Evolutionary conservation across 2,329 filamentous ascomycete species (phyloP), one percentile per base, ranked within the genome.

Genomic region (Ceratocystis diversiconidia): DNA sequence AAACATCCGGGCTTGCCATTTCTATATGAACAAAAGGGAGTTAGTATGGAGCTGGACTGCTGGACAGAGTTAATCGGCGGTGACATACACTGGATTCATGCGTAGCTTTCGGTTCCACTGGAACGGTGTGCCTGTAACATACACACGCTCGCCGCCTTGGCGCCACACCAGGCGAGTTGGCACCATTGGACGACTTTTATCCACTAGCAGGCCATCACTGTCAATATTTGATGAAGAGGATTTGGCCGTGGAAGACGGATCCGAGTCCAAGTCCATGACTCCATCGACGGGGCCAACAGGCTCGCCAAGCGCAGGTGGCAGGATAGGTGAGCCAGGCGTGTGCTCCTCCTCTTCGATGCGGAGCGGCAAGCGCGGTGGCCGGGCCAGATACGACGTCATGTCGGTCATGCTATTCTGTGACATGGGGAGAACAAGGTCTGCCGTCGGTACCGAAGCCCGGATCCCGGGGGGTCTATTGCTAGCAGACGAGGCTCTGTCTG

Each of bases 101-200:
- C 88, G 85, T 74, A 92, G 95, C 77, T 97, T 97, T 74, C 88
- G 87, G 76, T 95, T 91, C 94, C 94, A 99, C 74, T 92, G 89
- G 71, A 95, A 95, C 73, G 97, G 96, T 22, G 94, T 97, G 69
- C 92, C 92, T 0, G 94, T 99, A 59, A 99, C 91, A 74, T 96
- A 99, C 69, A 97, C 85, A 75, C 92, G 95, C 66, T 95, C 89
- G 67, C 89, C 92, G 63, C 85, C 85, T 7, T 84, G 82, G 69
- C 82, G 83, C 94, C 94, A 99, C 75, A 95, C 89, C 67, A 99
- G 85, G 66, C 83, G 79, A 1, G 90, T 95, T 1, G 90, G 89
- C 52, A 97, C 89, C 6, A 89, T 89, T 48, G 88, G 87, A 68
- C 86, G 83, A 19, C 85, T 85, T 75, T 87, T 88, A 71, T 89